Base-by-base conservation (phyloP, 768 basidiomycete species). In the Nidula microcarpa region DNA sequence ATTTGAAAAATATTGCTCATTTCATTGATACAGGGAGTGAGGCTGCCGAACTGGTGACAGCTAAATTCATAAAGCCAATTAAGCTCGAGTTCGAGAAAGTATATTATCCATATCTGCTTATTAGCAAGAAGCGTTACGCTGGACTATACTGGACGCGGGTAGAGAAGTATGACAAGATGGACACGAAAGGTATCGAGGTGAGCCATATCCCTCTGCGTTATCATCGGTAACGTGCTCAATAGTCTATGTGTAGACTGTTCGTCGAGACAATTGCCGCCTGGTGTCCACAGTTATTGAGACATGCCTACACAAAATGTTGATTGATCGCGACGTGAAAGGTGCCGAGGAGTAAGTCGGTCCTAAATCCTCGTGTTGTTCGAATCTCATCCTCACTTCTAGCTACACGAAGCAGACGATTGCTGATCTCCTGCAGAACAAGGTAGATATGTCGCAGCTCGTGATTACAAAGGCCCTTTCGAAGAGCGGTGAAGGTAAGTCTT, bases 51-150 rank as follows among this genome's bases (percentile, higher is more conserved):
- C 78, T 91, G 13, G 96, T 99, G 14, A 94, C 97, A 0, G 66
- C 78, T 41, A 92, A 94, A 67, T 99, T 99, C 67, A 74, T 94
- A 61, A 87, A 89, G 62, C 97, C 96, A 0, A 98, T 98, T 76
- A 98, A 98, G 68, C 84, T 99, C 30, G 96, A 99, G 69, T 99
- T 99, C 71, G 97, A 99, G 67, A 98, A 99, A 67, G 95, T 98
- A 5, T 99, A 99, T 71, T 98, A 90, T 68, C 97, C 97, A 4
- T 99, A 98, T 69, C 71, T 99, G 51, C 85, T 99, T 47, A 99
- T 99, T 71, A 98, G 77, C 79, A 99, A 99, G 74, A 99, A 99
- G 72, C 86, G 97, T 44, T 99, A 99, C 69, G 97, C 97, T 2
- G 97, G 97, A 5, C 72, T 98, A 53, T 98, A 99, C 66, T 99